Percentiles rank a stretch among this genome's conserved stretches.
Conservation (phyloP, 371 early-diverging fungal genomes). For the Conidiobolus incongruus region DNA sequence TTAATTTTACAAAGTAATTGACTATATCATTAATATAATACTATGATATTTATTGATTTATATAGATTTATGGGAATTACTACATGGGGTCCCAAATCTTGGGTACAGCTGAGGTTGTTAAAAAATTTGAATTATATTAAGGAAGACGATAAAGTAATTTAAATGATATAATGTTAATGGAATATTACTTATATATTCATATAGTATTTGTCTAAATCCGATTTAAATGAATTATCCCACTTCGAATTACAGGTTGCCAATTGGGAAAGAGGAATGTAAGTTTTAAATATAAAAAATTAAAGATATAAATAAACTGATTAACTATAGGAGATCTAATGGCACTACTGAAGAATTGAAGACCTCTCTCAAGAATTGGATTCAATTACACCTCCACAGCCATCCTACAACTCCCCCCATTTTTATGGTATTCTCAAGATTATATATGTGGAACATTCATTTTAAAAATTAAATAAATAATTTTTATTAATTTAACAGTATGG, state of each 20-base stretch:
- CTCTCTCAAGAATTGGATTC: conserved; percentile 28
- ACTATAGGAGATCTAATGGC: conserved; percentile 19
- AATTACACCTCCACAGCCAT: conserved; percentile 13
- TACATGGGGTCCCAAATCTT: conserved; percentile 22
- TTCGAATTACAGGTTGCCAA: conserved; percentile 22
- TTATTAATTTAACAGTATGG: too few relatives aligned
- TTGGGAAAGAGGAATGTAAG: conserved; percentile 39
- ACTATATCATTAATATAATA: background rate
- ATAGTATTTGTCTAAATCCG: conserved; percentile 20
- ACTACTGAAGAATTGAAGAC: conserved; percentile 20
- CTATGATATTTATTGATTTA: background rate
- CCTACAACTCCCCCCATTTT: conserved; percentile 17
- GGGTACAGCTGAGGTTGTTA: conserved; percentile 22
- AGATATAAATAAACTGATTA: background rate
- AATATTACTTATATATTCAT: background rate
- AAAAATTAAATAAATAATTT: too few relatives aligned
- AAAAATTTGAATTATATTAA: conserved; percentile 23
- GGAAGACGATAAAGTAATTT: conserved; percentile 23
- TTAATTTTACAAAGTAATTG: background rate
- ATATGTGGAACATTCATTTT: too few relatives aligned
- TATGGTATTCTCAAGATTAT: conserved; percentile 26
- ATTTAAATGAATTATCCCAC: conserved; percentile 15
- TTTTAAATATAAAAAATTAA: background rate
- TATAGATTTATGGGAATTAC: conserved; percentile 28
- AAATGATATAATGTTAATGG: background rate